Percentiles rank a stretch among this genome's conserved stretches.
phyloP scores from a whole-genome alignment of 257 asterid species.

The Echium plantagineum region DNA sequence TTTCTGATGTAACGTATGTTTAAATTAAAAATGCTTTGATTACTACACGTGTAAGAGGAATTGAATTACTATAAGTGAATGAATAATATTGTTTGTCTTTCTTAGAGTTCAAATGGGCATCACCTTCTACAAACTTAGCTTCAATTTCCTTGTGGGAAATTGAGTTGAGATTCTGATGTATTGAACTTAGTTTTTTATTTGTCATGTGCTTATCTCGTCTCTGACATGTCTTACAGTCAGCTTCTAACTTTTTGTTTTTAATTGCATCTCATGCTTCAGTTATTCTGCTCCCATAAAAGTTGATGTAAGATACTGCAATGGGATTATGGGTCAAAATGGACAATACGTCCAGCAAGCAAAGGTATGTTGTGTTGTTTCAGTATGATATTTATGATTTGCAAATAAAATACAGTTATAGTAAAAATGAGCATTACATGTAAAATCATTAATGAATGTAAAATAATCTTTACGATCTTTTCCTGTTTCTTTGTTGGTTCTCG shows the following conservation, averaged over 20 bases:
- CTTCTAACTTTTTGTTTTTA: slow-evolving; percentile 6
- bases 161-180: background rate
- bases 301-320: slow-evolving; percentile 32
- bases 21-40: slow-evolving; percentile 1
- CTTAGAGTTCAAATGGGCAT: no score
- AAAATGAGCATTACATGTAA: no score
- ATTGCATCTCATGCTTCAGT: slow-evolving; percentile 28
- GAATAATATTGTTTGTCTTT: background rate
- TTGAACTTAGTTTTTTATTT: background rate
- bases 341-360: slow-evolving; percentile 2
- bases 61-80: background rate
- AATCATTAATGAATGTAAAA: no score
- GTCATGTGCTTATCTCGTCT: background rate
- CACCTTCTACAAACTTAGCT: background rate
- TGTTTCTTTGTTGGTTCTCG: no score
- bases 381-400: background rate
- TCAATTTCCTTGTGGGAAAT: background rate
- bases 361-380: slow-evolving; percentile 17
- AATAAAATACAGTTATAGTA: no score
- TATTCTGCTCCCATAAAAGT: slow-evolving; percentile 82
- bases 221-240: background rate
- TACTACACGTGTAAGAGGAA: background rate
- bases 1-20: slow-evolving; percentile 71
- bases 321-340: slow-evolving; percentile 24
- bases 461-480: no score